Percentiles rank a stretch among this genome's conserved stretches.
phyloP scores from a whole-genome alignment of 208 protist genomes.

The Acanthamoeba sp. region DNA sequence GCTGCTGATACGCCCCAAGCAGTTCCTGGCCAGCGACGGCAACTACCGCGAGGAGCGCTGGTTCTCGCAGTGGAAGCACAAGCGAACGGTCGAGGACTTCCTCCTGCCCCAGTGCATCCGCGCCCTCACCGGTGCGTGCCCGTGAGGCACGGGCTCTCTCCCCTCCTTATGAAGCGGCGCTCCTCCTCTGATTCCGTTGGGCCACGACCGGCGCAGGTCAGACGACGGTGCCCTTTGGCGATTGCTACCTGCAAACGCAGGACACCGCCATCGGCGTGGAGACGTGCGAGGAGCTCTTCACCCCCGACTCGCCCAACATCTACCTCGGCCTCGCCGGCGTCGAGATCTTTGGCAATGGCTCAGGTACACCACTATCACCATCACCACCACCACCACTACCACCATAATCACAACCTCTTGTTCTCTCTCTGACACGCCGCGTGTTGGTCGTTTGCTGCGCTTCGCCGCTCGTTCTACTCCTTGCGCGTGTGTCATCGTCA shows the following conservation, averaged over 20 bases:
- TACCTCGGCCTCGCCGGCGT: constrained; percentile 86
- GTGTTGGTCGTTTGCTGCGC: constrained; percentile 70
- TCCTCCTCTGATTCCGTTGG: background rate
- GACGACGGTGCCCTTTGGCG: constrained; percentile 84
- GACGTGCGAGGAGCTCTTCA: constrained; percentile 93
- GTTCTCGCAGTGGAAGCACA: constrained; percentile 87
- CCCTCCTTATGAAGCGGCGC: background rate
- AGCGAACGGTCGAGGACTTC: constrained; percentile 77
- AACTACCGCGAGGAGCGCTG: constrained; percentile 92
- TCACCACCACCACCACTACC: background rate
- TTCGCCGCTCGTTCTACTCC: background rate
- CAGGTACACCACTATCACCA: background rate
- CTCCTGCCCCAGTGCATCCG: constrained; percentile 76
- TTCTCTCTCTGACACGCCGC: too few species aligned
- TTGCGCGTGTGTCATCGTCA: constrained; percentile 83
- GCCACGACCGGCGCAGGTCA: constrained; percentile 38
- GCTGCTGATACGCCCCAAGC: constrained; percentile 91
- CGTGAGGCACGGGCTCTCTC: background rate
- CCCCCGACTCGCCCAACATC: constrained; percentile 90
- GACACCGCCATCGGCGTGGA: constrained; percentile 85
- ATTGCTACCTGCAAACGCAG: constrained; percentile 79
- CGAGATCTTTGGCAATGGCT: constrained; percentile 86
- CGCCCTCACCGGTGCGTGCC: constrained; percentile 57
- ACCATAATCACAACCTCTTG: background rate
- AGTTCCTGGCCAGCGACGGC: constrained; percentile 90